Base-by-base conservation (phyloP, 768 basidiomycete species). In the Podaxis mareebaensis region DNA sequence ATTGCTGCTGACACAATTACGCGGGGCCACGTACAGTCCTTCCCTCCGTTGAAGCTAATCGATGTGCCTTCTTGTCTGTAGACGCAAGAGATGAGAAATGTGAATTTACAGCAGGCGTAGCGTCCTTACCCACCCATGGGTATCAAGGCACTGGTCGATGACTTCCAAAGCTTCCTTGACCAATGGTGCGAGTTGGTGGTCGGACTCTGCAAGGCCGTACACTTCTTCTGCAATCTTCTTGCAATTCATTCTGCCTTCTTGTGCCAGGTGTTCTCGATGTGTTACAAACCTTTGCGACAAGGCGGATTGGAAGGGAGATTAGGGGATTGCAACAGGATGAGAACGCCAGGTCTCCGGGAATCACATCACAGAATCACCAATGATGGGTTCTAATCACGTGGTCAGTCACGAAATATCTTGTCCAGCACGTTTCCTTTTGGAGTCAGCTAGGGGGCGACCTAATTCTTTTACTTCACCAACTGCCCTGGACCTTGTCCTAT, bases 11-110 rank as follows among this genome's bases (percentile, higher is more conserved):
- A 57, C 56, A 60, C 28, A 28, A 44, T n/a, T 51, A 15, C 44
- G 38, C 39, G 15, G 51, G 42, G 57, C n/a, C 42, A 80, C 88
- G 68, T 70, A 96, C 97, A 99, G 72, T 99, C 97, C 74, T 99
- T 99, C 58, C 97, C 97, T 10, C 97, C 97, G 68, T 99, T 99
- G 79, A 98, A 99, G 75, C 95, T 97, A 64, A 99, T 81, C 2
- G 95, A 90, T 3, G 95, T 77, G 60, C 82, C 79, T 39, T 89
- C 85, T 70, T 84, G 81, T 55, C 93, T 92, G 73, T 24, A 62
- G 61, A 58, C 58, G 58, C 65, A 67, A 12, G 53, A 60, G 53
- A 63, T 68, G 36, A 67, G 49, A 65, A 48, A 64, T 26, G 65
- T 72, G 57, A 54, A 68, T 65, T 64, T 64, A 36, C 30, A 39